phyloP scores from a whole-genome alignment of 2,329 filamentous ascomycete species.

The Colletotrichum cuscutae region DNA sequence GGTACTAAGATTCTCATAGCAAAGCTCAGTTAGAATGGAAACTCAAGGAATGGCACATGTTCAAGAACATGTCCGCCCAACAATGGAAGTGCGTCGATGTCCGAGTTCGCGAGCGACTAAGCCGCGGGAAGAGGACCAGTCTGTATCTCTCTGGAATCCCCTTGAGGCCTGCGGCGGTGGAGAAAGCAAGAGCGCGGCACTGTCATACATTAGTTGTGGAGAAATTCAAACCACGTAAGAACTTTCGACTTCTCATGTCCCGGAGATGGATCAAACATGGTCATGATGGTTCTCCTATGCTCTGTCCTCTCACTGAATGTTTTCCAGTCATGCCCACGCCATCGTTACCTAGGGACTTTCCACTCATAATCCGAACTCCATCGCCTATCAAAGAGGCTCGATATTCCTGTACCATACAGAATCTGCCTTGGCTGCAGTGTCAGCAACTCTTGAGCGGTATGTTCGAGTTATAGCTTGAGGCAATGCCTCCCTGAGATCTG shows the following conservation, averaged over 20 bases:
- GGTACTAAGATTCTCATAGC: background rate
- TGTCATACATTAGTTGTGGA: background rate
- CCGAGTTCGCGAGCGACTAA: background rate
- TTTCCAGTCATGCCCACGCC: background rate
- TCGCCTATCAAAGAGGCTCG: background rate
- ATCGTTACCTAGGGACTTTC: background rate
- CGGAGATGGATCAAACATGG: too few species aligned
- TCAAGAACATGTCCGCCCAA: background rate
- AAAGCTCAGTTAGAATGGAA: slow-evolving; percentile 10
- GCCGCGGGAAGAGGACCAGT: background rate
- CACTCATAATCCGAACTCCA: background rate
- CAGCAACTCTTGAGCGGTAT: background rate
- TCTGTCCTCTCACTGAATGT: background rate
- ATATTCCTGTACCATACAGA: background rate
- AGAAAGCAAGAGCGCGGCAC: background rate
- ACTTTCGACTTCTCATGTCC: background rate
- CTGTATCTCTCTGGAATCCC: slow-evolving; percentile 3
- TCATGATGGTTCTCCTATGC: background rate
- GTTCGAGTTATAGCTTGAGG: too few species aligned
- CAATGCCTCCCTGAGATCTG: too few species aligned
- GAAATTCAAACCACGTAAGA: background rate
- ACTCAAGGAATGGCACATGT: slow-evolving; percentile 4
- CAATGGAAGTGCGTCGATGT: background rate
- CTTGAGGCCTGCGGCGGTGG: fast-evolving
- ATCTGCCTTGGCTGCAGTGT: background rate